Evolutionary conservation across 2,329 filamentous ascomycete species (phyloP).

Genomic region (Epichloe festucae): DNA sequence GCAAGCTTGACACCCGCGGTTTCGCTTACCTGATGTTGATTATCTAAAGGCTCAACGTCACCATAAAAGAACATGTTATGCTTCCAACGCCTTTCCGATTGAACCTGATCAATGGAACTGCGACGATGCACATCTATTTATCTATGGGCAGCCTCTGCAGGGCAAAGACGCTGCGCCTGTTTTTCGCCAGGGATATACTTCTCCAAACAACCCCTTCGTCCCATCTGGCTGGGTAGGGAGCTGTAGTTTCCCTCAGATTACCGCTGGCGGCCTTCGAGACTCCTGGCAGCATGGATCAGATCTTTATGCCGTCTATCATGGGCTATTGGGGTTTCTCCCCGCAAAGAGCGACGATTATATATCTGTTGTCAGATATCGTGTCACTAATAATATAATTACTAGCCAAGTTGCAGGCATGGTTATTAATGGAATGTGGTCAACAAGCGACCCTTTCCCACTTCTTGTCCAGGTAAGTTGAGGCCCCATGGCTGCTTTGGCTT

Average conservation of each 20-base stretch:
- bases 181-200: constrained; percentile 54
- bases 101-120: constrained; percentile 66
- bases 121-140: constrained; percentile 54
- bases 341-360: constrained; percentile 27
- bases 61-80: constrained; percentile 74
- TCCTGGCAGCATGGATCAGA: constrained; percentile 66
- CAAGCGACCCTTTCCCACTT: constrained; percentile 29
- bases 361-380: constrained; percentile 46
- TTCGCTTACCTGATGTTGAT: too few species aligned
- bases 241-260: constrained; percentile 76
- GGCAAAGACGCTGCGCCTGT: constrained; percentile 37
- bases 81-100: constrained; percentile 60
- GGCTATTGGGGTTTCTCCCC: constrained; percentile 55
- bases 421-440: constrained; percentile 54
- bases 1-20: too few species aligned
- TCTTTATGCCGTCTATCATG: constrained; percentile 62
- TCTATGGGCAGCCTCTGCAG: constrained; percentile 47
- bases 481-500: neutral
- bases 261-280: constrained; percentile 56
- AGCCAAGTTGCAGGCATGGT: constrained; percentile 69
- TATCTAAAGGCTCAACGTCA: constrained; percentile 56
- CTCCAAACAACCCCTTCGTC: constrained; percentile 51
- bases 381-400: constrained; percentile 74
- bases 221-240: constrained; percentile 56
- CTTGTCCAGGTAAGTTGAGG: constrained; percentile 26